phyloP scores from a whole-genome alignment of 352 stramenopile genomes.

The Globisporangium alternatum region DNA sequence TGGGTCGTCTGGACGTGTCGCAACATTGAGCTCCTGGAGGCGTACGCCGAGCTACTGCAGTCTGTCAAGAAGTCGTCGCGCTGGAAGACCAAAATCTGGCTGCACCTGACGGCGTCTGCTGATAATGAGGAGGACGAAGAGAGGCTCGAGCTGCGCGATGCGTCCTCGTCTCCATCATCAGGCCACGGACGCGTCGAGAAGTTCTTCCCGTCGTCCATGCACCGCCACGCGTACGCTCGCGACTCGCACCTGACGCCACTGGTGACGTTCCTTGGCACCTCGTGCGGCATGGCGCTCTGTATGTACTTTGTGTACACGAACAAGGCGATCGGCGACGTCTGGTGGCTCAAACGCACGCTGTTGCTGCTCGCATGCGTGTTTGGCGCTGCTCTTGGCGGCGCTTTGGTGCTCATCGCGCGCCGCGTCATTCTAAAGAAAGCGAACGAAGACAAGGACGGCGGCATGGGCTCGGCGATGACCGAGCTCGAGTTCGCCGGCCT shows the following conservation, averaged over 20 bases:
- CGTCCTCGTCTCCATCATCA: slow-evolving; percentile 1
- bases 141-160: slow-evolving; percentile 16
- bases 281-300: slow-evolving; percentile 24
- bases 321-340: slow-evolving; percentile 20
- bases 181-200: slow-evolving; percentile 25
- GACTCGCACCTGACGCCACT: slow-evolving; percentile 31
- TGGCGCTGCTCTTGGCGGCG: slow-evolving; percentile 29
- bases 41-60: slow-evolving; percentile 40
- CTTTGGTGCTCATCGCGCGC: slow-evolving; percentile 20
- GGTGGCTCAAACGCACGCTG: slow-evolving; percentile 36
- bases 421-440: slow-evolving; percentile 12
- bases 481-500: slow-evolving; percentile 38
- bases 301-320: slow-evolving; percentile 34
- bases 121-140: slow-evolving; percentile 37
- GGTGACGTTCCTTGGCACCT: slow-evolving; percentile 32
- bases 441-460: slow-evolving; percentile 13
- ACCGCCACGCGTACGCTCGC: slow-evolving; percentile 30
- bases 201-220: slow-evolving; percentile 32
- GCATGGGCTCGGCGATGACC: slow-evolving; percentile 29
- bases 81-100: slow-evolving; percentile 50
- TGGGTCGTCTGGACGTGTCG: slow-evolving; percentile 59
- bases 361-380: slow-evolving; percentile 27
- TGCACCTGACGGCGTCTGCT: slow-evolving; percentile 37
- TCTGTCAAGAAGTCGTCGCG: slow-evolving; percentile 32
- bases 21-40: slow-evolving; percentile 41